Conservation (phyloP, 352 stramenopile species). For the Halophytophthora batemanensis region DNA sequence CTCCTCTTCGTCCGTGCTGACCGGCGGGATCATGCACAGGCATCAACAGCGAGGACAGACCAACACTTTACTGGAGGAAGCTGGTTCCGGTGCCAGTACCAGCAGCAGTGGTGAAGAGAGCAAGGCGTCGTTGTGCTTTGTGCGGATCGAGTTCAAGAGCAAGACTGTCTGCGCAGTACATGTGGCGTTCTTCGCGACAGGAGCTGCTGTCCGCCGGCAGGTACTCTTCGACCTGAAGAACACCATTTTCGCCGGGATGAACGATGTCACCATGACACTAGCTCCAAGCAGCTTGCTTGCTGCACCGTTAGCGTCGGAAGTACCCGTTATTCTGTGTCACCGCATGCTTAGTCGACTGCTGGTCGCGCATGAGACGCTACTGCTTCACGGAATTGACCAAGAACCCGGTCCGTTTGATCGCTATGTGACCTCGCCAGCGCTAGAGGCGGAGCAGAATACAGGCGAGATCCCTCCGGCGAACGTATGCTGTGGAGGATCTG, state of each 20-base stretch:
- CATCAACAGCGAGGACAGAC: constrained; percentile 33
- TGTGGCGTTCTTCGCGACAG: constrained; percentile 85
- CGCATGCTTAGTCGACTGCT: constrained; percentile 78
- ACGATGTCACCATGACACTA: constrained; percentile 32
- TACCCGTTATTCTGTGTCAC: constrained; percentile 50
- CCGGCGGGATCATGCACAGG: constrained; percentile 30
- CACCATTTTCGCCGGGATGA: constrained; percentile 54
- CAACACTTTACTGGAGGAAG: too few species aligned
- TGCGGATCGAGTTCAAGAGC: constrained; percentile 78
- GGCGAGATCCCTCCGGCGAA: constrained; percentile 32
- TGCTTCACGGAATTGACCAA: constrained; percentile 42
- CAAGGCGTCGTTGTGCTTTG: constrained; percentile 75
- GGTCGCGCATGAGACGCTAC: constrained; percentile 71
- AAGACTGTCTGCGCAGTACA: constrained; percentile 76
- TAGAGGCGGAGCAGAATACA: constrained; percentile 34
- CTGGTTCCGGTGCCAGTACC: constrained; percentile 6
- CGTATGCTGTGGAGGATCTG: constrained; percentile 75
- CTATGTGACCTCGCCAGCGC: constrained; percentile 25
- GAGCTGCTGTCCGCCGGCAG: constrained; percentile 50
- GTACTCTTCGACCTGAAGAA: constrained; percentile 73
- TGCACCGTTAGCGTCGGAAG: constrained; percentile 10
- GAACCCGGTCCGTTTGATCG: constrained; percentile 28
- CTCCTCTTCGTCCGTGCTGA: constrained; percentile 14
- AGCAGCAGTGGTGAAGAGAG: constrained; percentile 26
- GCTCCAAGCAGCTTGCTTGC: constrained; percentile 26